Percentiles rank a stretch among this genome's conserved stretches.
Evolutionary conservation across 2,329 filamentous ascomycete species (phyloP).

Genomic region (Cordyceps militaris): DNA sequence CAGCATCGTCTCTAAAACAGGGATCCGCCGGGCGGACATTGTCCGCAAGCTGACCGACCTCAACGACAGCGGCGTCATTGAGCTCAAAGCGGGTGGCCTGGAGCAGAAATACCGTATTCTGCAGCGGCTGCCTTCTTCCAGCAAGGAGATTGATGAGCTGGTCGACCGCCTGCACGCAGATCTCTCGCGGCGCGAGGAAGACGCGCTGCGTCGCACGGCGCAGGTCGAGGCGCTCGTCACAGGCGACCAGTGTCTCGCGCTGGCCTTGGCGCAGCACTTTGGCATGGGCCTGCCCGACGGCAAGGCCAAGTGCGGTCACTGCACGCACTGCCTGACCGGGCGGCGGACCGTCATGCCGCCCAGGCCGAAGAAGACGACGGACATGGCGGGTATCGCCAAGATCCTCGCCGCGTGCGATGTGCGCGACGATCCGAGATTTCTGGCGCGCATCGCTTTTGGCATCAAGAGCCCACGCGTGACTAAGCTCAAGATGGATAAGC

Average conservation of each 20-base stretch:
- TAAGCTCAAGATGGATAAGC: conserved; percentile 39
- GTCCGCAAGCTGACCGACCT: conserved; percentile 49
- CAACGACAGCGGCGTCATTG: conserved; percentile 41
- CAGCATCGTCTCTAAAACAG: conserved; percentile 22
- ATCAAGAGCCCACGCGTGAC: conserved; percentile 51
- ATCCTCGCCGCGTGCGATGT: conserved; percentile 38
- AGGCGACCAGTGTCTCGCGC: conserved; percentile 42
- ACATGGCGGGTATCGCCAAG: conserved; percentile 31
- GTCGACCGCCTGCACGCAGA: conserved; percentile 40
- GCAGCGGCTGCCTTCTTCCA: conserved; percentile 35
- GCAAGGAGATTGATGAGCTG: conserved; percentile 36
- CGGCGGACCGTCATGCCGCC: conserved; percentile 31
- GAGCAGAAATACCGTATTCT: conserved; percentile 47
- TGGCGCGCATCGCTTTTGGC: conserved; percentile 55
- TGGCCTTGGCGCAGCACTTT: conserved; percentile 48
- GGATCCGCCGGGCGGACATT: conserved; percentile 38
- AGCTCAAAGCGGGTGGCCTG: conserved; percentile 45
- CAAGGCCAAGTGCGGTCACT: conserved; percentile 45
- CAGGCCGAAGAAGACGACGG: conserved; percentile 30
- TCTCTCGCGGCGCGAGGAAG: conserved; percentile 43
- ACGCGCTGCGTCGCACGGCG: conserved; percentile 43
- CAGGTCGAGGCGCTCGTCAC: conserved; percentile 49
- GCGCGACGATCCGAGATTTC: conserved; percentile 50
- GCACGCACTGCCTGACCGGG: conserved; percentile 34
- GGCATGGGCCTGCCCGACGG: conserved; percentile 42